A percentile compares a stretch with the other conserved stretches of the same genome.
phyloP scores from a whole-genome alignment of 331 rosid species.

The Acacia concinna region DNA sequence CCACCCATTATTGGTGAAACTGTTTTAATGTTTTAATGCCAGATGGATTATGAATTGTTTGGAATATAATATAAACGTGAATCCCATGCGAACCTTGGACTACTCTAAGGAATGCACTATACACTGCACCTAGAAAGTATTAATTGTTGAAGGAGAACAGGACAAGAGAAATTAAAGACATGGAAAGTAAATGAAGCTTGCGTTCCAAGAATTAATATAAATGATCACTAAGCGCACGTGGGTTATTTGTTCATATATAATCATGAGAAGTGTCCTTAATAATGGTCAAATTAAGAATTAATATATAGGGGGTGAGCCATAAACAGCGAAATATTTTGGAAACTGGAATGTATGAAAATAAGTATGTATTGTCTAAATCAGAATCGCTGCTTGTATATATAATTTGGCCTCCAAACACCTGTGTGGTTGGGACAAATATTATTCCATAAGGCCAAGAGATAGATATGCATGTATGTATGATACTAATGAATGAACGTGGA shows the following conservation, averaged over 20 bases:
- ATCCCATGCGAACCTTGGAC: background rate
- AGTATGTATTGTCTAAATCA: background rate
- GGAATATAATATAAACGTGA: background rate
- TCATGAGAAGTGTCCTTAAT: background rate
- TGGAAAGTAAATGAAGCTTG: background rate
- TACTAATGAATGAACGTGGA: background rate
- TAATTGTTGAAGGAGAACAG: background rate
- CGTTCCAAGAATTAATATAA: no score
- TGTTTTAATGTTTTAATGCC: background rate
- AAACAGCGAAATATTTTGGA: background rate
- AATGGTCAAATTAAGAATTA: no score
- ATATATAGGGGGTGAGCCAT: background rate
- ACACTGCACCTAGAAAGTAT: background rate
- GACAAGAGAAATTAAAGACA: background rate
- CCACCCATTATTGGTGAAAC: background rate
- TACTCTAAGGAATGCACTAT: background rate
- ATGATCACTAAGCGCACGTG: background rate
- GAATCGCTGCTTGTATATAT: background rate
- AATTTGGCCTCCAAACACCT: background rate
- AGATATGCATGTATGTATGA: background rate
- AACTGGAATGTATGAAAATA: background rate
- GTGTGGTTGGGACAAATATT: background rate
- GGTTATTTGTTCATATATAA: background rate
- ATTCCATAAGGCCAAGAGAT: background rate
- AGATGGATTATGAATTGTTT: conserved; percentile 3